Conservation (phyloP, 441 rosid species). For the Populus tomentosa region DNA sequence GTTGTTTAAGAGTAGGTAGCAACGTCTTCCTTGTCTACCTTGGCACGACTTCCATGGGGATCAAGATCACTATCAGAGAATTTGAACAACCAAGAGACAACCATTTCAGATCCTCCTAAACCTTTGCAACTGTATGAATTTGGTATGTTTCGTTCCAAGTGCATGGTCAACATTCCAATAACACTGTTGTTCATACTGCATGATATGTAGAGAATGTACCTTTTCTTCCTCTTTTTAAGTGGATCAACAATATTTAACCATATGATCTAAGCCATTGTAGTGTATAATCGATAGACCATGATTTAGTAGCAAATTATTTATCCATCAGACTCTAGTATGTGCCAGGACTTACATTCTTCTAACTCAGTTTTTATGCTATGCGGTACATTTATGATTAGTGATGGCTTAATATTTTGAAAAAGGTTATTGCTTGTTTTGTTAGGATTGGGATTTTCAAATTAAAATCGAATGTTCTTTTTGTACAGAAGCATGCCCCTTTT, state of each 20-base stretch:
- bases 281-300: neutral
- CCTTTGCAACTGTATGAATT: constrained; percentile 72
- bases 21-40: constrained; percentile 64
- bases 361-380: neutral
- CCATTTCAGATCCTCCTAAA: constrained; percentile 32
- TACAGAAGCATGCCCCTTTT: constrained; percentile 88
- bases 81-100: constrained; percentile 17
- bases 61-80: constrained; percentile 39
- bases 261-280: neutral
- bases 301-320: neutral
- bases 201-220: neutral
- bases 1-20: constrained; percentile 20
- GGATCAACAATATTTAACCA: neutral
- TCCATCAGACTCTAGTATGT: neutral
- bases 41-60: constrained; percentile 79
- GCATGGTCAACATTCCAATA: neutral
- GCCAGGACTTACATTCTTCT: neutral
- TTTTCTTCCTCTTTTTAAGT: constrained; percentile 1
- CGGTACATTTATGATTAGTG: neutral
- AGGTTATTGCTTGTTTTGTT: neutral
- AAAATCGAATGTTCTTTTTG: constrained; percentile 19
- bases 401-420: neutral
- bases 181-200: neutral
- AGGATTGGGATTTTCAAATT: constrained; percentile 6
- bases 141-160: constrained; percentile 34